These are phyloP conservation scores for Calonectria pseudoturangicola DNA, from an alignment of 2,329 filamentous ascomycete genomes.

Conservation along the genomic window DNA sequence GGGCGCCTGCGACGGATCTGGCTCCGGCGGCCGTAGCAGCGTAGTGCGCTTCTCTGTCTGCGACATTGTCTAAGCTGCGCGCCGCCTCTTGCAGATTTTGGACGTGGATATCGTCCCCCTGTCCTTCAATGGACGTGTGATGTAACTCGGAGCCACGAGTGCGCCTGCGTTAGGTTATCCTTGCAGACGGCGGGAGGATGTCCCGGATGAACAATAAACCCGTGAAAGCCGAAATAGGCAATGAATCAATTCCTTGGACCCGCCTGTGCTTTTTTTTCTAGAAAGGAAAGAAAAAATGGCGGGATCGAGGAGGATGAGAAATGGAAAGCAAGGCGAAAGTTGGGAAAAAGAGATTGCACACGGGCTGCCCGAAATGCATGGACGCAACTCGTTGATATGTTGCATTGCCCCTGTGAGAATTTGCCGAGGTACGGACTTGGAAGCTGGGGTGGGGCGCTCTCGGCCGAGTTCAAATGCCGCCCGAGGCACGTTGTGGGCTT, in stretches of 20 bases:
- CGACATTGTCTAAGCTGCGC: constrained; percentile 38
- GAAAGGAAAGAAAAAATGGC: background rate
- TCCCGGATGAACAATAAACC: constrained; percentile 25
- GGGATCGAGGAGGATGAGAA: background rate
- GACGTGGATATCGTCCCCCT: constrained; percentile 2
- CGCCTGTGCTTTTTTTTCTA: background rate
- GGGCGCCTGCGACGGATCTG: constrained; percentile 82
- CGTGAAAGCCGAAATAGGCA: background rate
- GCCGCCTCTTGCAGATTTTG: background rate
- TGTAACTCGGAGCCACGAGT: constrained; percentile 22
- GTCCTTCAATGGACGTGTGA: background rate
- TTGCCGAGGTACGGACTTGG: constrained; percentile 17
- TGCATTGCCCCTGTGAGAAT: constrained; percentile 25
- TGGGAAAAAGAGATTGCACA: constrained; percentile 6
- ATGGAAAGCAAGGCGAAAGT: background rate
- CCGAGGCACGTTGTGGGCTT: constrained; percentile 16
- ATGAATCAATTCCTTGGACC: background rate
- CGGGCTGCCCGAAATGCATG: constrained; percentile 1
- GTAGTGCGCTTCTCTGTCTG: constrained; percentile 59
- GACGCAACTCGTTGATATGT: background rate
- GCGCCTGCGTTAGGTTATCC: background rate
- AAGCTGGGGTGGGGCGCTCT: background rate
- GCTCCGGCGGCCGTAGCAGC: constrained; percentile 80
- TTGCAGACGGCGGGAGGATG: background rate
- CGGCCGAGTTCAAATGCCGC: constrained; percentile 20